Conservation (phyloP, 306 rosid species). For the Lablab purpureus region DNA sequence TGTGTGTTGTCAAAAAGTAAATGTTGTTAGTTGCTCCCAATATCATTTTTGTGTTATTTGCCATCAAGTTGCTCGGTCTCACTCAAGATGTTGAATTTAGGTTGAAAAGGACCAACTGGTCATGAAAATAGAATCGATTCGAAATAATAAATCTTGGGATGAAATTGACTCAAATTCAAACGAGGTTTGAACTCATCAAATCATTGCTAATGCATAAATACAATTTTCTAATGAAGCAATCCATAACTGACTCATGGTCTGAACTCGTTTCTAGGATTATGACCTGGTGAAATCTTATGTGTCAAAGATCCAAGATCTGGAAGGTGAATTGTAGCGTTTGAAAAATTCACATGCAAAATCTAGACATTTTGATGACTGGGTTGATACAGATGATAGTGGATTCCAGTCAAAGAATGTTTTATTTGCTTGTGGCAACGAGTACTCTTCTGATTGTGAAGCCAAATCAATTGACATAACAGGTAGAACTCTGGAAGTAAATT, state of each 20-base stretch:
- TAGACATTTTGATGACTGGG: constrained; percentile 60
- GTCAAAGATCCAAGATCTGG: constrained; percentile 84
- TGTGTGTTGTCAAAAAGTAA: neutral
- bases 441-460: constrained; percentile 69
- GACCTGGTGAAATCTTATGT: constrained; percentile 75
- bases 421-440: constrained; percentile 67
- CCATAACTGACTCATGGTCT: constrained; percentile 26
- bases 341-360: constrained; percentile 56
- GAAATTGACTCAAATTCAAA: constrained; percentile 76
- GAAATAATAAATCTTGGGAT: constrained; percentile 94
- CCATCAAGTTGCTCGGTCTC: constrained; percentile 27
- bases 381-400: constrained; percentile 68
- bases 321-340: constrained; percentile 64
- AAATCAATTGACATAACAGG: constrained; percentile 75
- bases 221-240: neutral
- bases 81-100: constrained; percentile 50
- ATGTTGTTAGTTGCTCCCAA: constrained; percentile 42
- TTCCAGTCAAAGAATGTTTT: constrained; percentile 59
- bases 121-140: constrained; percentile 75
- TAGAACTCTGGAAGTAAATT: constrained; percentile 37
- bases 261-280: constrained; percentile 64
- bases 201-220: constrained; percentile 21
- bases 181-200: constrained; percentile 60
- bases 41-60: constrained; percentile 10
- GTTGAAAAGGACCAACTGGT: constrained; percentile 85